phyloP scores from a whole-genome alignment of 2,329 filamentous ascomycete genomes.

The Cladosporium sp. region DNA sequence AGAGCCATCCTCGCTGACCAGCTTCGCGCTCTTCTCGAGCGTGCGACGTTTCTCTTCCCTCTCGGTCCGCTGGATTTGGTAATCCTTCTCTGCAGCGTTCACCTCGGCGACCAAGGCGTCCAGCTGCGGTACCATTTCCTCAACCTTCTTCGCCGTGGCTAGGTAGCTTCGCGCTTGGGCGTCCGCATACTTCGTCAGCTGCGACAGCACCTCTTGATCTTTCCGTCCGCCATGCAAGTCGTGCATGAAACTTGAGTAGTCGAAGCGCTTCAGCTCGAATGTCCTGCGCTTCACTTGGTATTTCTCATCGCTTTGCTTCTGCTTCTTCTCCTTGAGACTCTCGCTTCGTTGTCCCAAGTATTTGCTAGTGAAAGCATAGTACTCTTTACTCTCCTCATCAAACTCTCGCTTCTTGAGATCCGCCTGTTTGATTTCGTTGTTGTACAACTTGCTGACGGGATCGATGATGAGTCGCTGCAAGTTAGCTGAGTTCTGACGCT shows the following conservation, averaged over 20 bases:
- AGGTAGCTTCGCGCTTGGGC: conserved; percentile 82
- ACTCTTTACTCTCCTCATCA: conserved; percentile 97
- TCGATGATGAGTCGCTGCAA: conserved; percentile 94
- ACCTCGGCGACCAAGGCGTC: conserved; percentile 87
- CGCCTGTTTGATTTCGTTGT: conserved; percentile 94
- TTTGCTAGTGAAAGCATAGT: conserved; percentile 89
- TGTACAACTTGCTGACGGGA: conserved; percentile 85
- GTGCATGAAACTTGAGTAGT: conserved; percentile 99
- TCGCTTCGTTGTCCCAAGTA: conserved; percentile 97
- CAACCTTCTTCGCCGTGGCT: conserved; percentile 78
- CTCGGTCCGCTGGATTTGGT: conserved; percentile 90
- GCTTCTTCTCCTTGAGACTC: conserved; percentile 95
- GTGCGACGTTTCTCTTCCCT: conserved; percentile 89
- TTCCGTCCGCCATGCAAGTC: conserved; percentile 98
- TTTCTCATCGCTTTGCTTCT: conserved; percentile 89
- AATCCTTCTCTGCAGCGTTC: conserved; percentile 92
- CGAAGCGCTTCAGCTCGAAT: conserved; percentile 96
- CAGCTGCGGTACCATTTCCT: conserved; percentile 79
- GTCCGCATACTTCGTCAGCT: conserved; percentile 91
- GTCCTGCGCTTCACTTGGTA: conserved; percentile 91
- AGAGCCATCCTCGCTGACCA: conserved; percentile 28
- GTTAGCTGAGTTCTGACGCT: conserved; percentile 76
- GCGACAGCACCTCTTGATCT: conserved; percentile 92
- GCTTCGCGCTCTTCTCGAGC: conserved; percentile 79
- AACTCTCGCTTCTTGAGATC: conserved; percentile 97